Base-by-base conservation (phyloP, 768 basidiomycete genomes). In the Glaciozyma antarctica region DNA sequence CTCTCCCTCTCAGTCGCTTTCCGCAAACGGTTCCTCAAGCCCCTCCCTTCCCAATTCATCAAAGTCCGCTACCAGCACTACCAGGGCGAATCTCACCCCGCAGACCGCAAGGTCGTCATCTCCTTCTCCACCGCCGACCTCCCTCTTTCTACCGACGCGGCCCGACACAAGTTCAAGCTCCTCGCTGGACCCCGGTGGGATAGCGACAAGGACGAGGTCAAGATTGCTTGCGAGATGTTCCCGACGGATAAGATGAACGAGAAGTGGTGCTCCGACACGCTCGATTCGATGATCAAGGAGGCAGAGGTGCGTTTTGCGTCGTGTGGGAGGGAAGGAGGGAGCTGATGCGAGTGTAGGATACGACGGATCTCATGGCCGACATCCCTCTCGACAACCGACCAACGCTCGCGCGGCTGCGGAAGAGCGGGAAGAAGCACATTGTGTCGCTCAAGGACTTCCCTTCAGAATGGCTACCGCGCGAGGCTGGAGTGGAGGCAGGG, bases 141-240 rank as follows among this genome's bases (percentile, higher is more conserved):
- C 51, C 86, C 89, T 0, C 78, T 97, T 70, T 79, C 78, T 48
- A 75, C 80, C 59, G 79, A 82, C n/a, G 76, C 78, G 26, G 87
- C 90, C 9, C 76, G 85, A 15, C 89, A 94, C 77, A 90, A 88
- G 76, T 79, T 93, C 73, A 88, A 90, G 74, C 80, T 98, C 4
- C 81, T 99, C 45, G 89, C 94, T 22, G 94, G 93, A 17, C 79
- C 87, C 30, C 81, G 94, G 63, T 98, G 90, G 91, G 83, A 24
- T 67, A 69, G 57, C 30, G 48, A 57, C 49, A 44, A 62, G 38
- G 64, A 68, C 43, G 69, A 68, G 56, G 74, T 99, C 77, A 92
- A 92, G 79, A 88, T 98, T 66, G 82, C 87, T 1, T 91, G 88
- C 74, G 93, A 97, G 72, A 84, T 87, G 76, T 94, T 90, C 77